Evolutionary conservation across 176 grass and related monocot genomes (phyloP), one percentile per base, ranked within the genome.

Genomic region (Rhipidocladum racemiflorum): DNA sequence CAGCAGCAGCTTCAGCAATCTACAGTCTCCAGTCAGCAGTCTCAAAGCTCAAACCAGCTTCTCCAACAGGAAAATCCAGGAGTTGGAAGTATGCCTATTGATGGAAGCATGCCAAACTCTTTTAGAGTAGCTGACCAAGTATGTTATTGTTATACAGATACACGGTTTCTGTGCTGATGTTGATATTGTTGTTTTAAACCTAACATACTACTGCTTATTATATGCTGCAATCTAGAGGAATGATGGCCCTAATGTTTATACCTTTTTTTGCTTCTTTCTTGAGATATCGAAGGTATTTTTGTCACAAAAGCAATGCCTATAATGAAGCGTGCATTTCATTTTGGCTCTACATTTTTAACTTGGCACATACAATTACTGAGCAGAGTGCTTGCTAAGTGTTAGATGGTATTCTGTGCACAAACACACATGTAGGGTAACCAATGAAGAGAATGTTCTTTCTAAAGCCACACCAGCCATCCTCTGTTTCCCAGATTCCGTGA

Each of bases 11-110:
- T 90, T 85, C 91, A 90, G 45, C 89, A 91, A 66, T 85, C 78
- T 85, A 78, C 85, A 88, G 82, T 90, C 43, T 93, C 91, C 20
- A 90, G 91, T 60, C 91, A 90, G 34, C 91, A 93, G 46, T 93
- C 91, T 70, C 91, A 86, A 67, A 93, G 74, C 36, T 93, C 88
- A 70, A 93, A 80, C 82, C 88, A 90, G 53, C 82, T 90, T 68
- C 87, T 89, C 74, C 87, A 90, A 88, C 91, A 90, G 76, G 91
- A 93, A 79, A 93, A 90, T 40, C 36, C 74, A 65, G 88, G 74
- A 72, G 76, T 84, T 45, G 88, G 85, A 68, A 93, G 60, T 87
- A 86, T 83, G 45, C 70, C 82, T 79, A 79, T 86, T 75, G 91
- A 93, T 53, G 85, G 91, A 23, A 80, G 85, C 82, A 80, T 93